Conservation (phyloP, 306 rosid genomes). For the Arachis stenosperma region DNA sequence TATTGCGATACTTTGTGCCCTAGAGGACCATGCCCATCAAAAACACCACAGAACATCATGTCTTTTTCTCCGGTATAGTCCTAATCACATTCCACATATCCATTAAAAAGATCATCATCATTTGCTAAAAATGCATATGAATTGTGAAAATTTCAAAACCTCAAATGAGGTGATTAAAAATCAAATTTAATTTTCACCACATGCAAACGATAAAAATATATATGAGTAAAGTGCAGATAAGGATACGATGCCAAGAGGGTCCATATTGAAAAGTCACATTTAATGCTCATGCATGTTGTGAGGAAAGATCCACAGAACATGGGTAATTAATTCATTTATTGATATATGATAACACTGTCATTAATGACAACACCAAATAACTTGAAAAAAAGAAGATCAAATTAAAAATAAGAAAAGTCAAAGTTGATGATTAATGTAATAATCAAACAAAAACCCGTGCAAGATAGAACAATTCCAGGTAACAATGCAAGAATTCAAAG, state of each 20-base stretch:
- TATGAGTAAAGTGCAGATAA: slow-evolving; percentile 27
- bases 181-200: slow-evolving; percentile 15
- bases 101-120: too few species aligned
- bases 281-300: not conserved
- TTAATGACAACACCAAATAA: slow-evolving; percentile 1
- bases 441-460: slow-evolving; percentile 34
- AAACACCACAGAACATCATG: slow-evolving; percentile 79
- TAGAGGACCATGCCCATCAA: slow-evolving; percentile 94
- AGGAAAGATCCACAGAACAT: slow-evolving; percentile 15
- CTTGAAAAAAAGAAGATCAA: slow-evolving; percentile 8
- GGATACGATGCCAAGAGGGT: slow-evolving; percentile 3
- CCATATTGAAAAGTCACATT: slow-evolving; percentile 7
- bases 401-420: not conserved
- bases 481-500: slow-evolving; percentile 7
- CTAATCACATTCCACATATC: slow-evolving; percentile 37
- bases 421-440: slow-evolving; percentile 14
- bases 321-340: not conserved
- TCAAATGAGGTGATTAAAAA: not conserved
- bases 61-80: slow-evolving; percentile 66
- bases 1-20: slow-evolving; percentile 78
- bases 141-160: slow-evolving; percentile 16
- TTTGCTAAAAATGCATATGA: not conserved
- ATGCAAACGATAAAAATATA: slow-evolving; percentile 16
- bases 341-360: not conserved
- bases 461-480: slow-evolving; percentile 3